Evolutionary conservation across 202 grass and related monocot genomes (phyloP).

Genomic region (Saccharum hybrid): DNA sequence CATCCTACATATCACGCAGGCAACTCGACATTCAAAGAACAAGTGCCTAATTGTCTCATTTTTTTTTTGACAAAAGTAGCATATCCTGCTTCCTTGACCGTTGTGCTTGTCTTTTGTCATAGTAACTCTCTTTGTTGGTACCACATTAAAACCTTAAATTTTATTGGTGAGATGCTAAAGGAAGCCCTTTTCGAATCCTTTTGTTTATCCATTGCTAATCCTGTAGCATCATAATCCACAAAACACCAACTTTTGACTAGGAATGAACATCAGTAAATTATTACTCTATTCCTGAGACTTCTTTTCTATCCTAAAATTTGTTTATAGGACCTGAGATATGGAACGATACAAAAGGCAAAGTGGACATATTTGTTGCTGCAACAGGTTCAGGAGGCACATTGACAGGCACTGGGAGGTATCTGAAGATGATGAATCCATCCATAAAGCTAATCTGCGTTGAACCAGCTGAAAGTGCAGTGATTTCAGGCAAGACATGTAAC

Average conservation of each 20-base stretch:
- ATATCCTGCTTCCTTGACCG: too few relatives aligned
- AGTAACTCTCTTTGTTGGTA: too few relatives aligned
- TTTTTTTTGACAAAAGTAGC: too few relatives aligned
- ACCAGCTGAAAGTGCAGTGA: constrained; percentile 65
- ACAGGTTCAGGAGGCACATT: constrained; percentile 60
- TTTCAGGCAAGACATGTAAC: constrained; percentile 46
- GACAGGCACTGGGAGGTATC: constrained; percentile 57
- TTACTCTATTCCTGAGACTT: neutral
- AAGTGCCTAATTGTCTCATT: too few relatives aligned
- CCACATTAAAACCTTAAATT: too few relatives aligned
- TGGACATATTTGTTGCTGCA: constrained; percentile 59
- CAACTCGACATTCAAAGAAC: too few relatives aligned
- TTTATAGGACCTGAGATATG: constrained; percentile 60
- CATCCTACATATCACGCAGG: too few relatives aligned
- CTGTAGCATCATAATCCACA: neutral
- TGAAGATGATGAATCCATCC: constrained; percentile 62
- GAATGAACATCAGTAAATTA: neutral
- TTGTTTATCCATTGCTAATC: neutral
- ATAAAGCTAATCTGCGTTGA: constrained; percentile 64
- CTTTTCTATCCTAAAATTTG: constrained; percentile 2
- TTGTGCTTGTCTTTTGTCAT: too few relatives aligned
- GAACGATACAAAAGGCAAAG: constrained; percentile 70
- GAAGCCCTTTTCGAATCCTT: neutral
- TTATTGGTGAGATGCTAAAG: neutral
- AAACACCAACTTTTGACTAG: neutral